Conservation (phyloP, 768 basidiomycete species). For the Tulasnella sp. region DNA sequence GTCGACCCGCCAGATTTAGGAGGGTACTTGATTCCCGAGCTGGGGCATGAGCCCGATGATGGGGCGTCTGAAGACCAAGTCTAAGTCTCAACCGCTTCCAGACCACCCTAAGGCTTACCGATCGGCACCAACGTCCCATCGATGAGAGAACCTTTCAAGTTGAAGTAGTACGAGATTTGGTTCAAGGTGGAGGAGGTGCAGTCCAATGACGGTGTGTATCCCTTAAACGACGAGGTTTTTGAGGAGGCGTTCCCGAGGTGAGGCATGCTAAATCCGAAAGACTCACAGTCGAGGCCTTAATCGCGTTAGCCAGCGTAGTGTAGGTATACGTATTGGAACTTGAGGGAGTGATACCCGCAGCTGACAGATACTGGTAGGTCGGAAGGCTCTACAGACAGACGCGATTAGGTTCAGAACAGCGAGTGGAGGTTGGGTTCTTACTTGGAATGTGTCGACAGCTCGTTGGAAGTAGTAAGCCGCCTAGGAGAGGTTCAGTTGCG, state of each 20-base stretch:
- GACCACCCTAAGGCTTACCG: constrained; percentile 33
- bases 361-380: constrained; percentile 62
- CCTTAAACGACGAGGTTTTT: constrained; percentile 30
- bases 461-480: constrained; percentile 10
- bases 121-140: constrained; percentile 59
- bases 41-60: constrained; percentile 36
- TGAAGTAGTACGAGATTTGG: constrained; percentile 55
- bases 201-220: constrained; percentile 44
- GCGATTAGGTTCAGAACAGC: not conserved
- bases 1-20: constrained; percentile 43
- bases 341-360: constrained; percentile 69
- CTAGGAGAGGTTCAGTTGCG: not conserved
- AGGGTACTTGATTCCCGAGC: constrained; percentile 52
- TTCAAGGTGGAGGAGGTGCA: constrained; percentile 38
- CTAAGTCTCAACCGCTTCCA: not conserved
- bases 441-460: constrained; percentile 53
- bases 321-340: constrained; percentile 50
- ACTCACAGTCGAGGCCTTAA: constrained; percentile 50
- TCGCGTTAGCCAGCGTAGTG: constrained; percentile 43
- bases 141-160: constrained; percentile 52
- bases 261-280: constrained; percentile 19
- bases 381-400: constrained; percentile 45
- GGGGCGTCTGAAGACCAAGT: constrained; percentile 9
- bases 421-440: constrained; percentile 19
- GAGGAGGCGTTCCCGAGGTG: constrained; percentile 5